Base-by-base conservation (phyloP, 768 basidiomycete species). In the Pleurotus tuber-regium region DNA sequence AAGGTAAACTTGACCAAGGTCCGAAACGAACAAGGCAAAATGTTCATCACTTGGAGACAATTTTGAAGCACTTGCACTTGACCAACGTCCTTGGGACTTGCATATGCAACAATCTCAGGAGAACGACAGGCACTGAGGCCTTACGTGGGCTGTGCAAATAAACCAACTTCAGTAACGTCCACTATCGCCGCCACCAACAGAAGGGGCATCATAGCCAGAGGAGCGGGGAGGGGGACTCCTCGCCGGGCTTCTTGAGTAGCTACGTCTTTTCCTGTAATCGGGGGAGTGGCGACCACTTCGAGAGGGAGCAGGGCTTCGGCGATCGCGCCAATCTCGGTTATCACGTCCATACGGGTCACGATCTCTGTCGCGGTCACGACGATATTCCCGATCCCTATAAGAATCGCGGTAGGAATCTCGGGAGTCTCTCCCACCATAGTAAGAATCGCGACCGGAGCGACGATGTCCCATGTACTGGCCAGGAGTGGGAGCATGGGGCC, bases 401-500 rank as follows among this genome's bases (percentile, higher is more conserved):
- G 50, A 73, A 61, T 77, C 75, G 16, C 73, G 68, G 44, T 71
- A 61, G 28, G 61, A 62, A 49, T 70, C 69, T 38, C 70, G 58
- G 42, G 61, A 61, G 50, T 66, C 53, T 24, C 64, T 60, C 25
- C 65, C 63, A 40, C 63, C 65, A 55, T 73, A 68, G 18, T 69
- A 64, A 48, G 75, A 73, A 18, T 73, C 66, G 35, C 60, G 52
- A 26, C 63, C 63, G 12, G 79, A 69, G 49, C 89, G 87, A 43
- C 89, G 83, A 58, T 91, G 88, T 10, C 96, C 93, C 91, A 96
- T 96, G 68, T 98, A 99, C 72, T 97, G 92, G 54, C 96, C 96
- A 3, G 96, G 96, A 8, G 96, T 99, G 7, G 97, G 92, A 11
- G 89, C 86, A 69, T 99, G 96, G 21, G 96, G 92, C 40, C 91